phyloP scores from a whole-genome alignment of 176 grass and related monocot genomes.

The Themeda triandra region DNA sequence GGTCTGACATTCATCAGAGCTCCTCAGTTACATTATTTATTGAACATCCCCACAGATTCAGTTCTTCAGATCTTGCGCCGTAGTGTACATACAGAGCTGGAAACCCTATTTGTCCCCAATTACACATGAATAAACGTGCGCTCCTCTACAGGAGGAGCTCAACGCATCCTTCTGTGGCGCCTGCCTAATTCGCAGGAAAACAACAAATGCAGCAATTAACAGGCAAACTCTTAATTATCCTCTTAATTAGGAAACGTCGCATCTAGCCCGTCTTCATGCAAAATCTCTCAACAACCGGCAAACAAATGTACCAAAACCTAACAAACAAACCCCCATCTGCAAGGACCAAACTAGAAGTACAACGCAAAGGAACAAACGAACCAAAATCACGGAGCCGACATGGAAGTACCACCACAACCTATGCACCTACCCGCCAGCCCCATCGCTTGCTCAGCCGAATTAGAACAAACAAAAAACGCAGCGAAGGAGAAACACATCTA shows the following conservation, averaged over 20 bases:
- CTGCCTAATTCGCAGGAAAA: background rate
- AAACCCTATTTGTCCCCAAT: background rate
- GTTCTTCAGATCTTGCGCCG: conserved; percentile 28
- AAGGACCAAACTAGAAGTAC: background rate
- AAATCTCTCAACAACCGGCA: conserved; percentile 17
- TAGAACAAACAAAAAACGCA: background rate
- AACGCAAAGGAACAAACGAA: background rate
- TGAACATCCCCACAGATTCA: conserved; percentile 4
- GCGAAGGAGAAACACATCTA: too few relatives aligned
- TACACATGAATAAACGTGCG: background rate
- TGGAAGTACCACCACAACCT: background rate
- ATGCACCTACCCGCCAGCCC: background rate
- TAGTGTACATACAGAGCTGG: background rate
- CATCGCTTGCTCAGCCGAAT: background rate
- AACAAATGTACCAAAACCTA: conserved; percentile 10
- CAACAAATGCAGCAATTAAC: background rate
- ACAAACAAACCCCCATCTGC: background rate
- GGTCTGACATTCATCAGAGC: background rate
- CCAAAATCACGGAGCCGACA: background rate
- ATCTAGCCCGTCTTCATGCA: background rate
- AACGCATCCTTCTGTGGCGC: background rate
- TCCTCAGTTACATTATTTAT: conserved; percentile 25
- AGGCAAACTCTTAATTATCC: background rate
- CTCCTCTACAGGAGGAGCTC: background rate
- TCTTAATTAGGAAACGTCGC: conserved; percentile 13